phyloP scores from a whole-genome alignment of 331 rosid genomes.

The Arachis monticola region DNA sequence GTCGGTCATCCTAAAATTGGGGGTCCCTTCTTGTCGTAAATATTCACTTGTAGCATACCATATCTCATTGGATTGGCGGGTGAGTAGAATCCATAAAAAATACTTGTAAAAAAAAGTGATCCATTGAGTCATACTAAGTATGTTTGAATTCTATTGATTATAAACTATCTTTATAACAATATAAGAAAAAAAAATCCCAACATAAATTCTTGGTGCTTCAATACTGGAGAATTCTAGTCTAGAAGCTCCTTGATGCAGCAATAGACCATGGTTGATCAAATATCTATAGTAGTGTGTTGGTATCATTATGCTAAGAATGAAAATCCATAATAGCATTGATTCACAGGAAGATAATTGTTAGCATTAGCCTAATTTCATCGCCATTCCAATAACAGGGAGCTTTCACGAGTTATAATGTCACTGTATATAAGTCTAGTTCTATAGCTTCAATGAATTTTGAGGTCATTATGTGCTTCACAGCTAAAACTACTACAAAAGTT shows the following conservation, averaged over 20 bases:
- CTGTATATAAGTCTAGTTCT: constrained; percentile 27
- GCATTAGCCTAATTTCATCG: constrained; percentile 22
- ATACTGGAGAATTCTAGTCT: constrained; percentile 34
- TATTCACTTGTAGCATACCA: too few species aligned
- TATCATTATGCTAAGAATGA: constrained; percentile 8
- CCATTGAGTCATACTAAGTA: too few species aligned
- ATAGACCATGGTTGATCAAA: constrained; percentile 12
- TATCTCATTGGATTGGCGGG: too few species aligned
- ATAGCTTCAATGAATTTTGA: constrained; percentile 22
- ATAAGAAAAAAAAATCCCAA: background rate
- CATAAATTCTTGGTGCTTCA: constrained; percentile 10
- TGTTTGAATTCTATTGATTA: too few species aligned
- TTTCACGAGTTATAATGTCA: constrained; percentile 20
- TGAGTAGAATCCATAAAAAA: too few species aligned
- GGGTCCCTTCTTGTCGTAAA: background rate
- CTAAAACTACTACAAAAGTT: constrained; percentile 24
- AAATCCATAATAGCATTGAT: constrained; percentile 12
- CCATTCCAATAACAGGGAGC: constrained; percentile 17
- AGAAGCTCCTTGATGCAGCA: constrained; percentile 10
- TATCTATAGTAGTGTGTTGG: constrained; percentile 4
- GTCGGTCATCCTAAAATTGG: too few species aligned
- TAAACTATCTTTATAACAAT: too few species aligned
- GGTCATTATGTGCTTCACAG: constrained; percentile 14
- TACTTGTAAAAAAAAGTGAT: too few species aligned
- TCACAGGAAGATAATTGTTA: constrained; percentile 16